phyloP scores from a whole-genome alignment of 306 rosid genomes.

The Potentilla sterilis region DNA sequence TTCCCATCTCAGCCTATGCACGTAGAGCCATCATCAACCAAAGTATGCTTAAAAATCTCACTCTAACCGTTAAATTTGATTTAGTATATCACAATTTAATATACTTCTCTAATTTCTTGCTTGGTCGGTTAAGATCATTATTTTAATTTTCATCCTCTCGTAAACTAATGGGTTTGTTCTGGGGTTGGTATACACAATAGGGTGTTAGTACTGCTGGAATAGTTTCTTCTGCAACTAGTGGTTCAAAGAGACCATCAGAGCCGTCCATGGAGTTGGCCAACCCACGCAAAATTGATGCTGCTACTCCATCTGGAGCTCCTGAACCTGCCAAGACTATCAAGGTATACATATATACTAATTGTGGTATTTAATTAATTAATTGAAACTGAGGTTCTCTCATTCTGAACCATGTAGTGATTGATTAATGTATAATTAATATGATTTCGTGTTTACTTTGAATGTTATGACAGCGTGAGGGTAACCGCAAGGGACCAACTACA shows the following conservation, averaged over 20 bases:
- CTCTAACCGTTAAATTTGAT: constrained; percentile 10
- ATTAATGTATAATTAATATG: not conserved
- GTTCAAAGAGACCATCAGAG: constrained; percentile 61
- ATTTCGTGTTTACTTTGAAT: constrained; percentile 13
- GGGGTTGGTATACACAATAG: constrained; percentile 1
- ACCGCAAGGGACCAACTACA: constrained; percentile 70
- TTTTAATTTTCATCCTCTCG: not conserved
- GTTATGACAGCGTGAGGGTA: constrained; percentile 54
- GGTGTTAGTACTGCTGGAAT: constrained; percentile 44
- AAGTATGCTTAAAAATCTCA: constrained; percentile 37
- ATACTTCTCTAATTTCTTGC: not conserved
- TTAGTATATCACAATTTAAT: not conserved
- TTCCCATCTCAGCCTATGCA: constrained; percentile 99
- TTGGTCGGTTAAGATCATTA: constrained; percentile 7
- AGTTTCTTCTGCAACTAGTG: constrained; percentile 49
- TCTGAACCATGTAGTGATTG: constrained; percentile 14
- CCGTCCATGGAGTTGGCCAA: constrained; percentile 73
- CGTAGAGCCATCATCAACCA: constrained; percentile 62
- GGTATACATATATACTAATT: constrained; percentile 29
- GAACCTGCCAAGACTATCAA: constrained; percentile 56
- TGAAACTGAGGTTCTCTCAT: constrained; percentile 16
- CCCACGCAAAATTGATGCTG: constrained; percentile 33
- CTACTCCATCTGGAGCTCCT: constrained; percentile 38
- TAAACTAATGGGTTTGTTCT: constrained; percentile 20
- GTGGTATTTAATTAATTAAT: not conserved